Evolutionary conservation across 345 rosid species (phyloP), one percentile per base, ranked within the genome.

Genomic region (Pseudoturritis turrita): DNA sequence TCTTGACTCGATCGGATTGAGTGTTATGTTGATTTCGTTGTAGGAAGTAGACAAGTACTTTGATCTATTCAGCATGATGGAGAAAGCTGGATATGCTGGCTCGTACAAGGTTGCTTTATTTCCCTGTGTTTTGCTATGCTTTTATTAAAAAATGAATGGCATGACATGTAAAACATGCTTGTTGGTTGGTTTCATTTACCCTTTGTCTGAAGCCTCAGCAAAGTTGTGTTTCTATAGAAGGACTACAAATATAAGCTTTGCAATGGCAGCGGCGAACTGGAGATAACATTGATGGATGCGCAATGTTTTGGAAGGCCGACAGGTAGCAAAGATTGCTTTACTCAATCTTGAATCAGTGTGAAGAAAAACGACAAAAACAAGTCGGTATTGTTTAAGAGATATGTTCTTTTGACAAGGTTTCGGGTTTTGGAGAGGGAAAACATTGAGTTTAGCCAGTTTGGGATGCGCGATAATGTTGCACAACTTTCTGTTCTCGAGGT

Each of bases 21-120:
- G n/a, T 33, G 23, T 28, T 58, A 28, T 8, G 12, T 9, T 47
- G 14, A 35, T 31, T 17, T 57, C 71, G 51, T 80, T 51, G 39
- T 76, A 91, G 97, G 93, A 87, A 81, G 97, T 89, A 81, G 96
- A 89, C 77, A 89, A 72, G 75, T 89, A 86, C 59, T 82, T 80
- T 40, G 96, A 89, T 74, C 71, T 89, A 26, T 79, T 78, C 31
- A 72, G 47, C 49, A 71, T 72, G 41, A 52, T 89, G 86, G 74
- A 83, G 81, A 83, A 80, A 74, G 86, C 84, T 45, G 90, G 96
- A 79, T 91, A 85, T 83, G 81, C 65, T 75, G 90, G 91, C 67
- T 87, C 88, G 41, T 91, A 79, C 70, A 87, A 87, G 97, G 93
- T 88, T 72, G 17, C 3, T 44, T 15, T 73, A 40, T 62, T 69